A percentile compares a stretch with the other conserved stretches of the same genome.
phyloP scores from a whole-genome alignment of 208 protist genomes.

The Vickermania spadyakhi region DNA sequence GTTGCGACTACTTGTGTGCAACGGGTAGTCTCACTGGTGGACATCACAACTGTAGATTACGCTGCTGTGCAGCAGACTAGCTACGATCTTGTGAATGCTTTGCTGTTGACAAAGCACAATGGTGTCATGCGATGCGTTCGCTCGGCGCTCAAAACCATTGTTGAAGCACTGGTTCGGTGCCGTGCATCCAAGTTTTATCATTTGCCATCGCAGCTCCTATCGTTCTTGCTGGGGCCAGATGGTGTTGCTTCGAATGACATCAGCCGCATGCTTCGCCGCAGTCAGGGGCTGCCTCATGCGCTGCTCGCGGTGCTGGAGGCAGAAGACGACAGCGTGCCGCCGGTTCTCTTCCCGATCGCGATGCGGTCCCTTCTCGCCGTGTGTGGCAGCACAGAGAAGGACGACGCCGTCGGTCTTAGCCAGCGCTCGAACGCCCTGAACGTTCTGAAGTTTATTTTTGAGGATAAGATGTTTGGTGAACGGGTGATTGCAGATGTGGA shows the following conservation, averaged over 20 bases:
- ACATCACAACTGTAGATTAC: slow-evolving; percentile 28
- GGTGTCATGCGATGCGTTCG: slow-evolving; percentile 82
- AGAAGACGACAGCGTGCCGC: slow-evolving; percentile 60
- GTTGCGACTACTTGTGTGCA: slow-evolving; percentile 32
- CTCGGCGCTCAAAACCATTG: slow-evolving; percentile 40
- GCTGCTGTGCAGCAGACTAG: slow-evolving; percentile 23
- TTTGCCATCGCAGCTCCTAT: slow-evolving; percentile 53
- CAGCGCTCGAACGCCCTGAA: slow-evolving; percentile 87
- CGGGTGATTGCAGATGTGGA: slow-evolving; percentile 53
- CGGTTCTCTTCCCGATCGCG: slow-evolving; percentile 49
- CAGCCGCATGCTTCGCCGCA: slow-evolving; percentile 77
- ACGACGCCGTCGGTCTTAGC: slow-evolving; percentile 24
- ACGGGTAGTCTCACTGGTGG: slow-evolving; percentile 24
- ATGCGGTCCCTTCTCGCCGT: slow-evolving; percentile 45
- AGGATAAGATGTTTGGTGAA: slow-evolving; percentile 71
- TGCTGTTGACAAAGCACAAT: slow-evolving; percentile 87
- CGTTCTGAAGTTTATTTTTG: slow-evolving; percentile 90
- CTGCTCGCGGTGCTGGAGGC: slow-evolving; percentile 75
- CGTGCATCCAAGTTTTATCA: slow-evolving; percentile 29
- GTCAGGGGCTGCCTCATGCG: slow-evolving; percentile 82
- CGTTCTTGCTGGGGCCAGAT: slow-evolving; percentile 56
- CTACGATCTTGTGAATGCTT: slow-evolving; percentile 53
- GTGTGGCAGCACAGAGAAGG: background rate
- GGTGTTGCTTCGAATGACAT: slow-evolving; percentile 69
- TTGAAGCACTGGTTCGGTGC: slow-evolving; percentile 50